Evolutionary conservation across 192 early-diverging fungal species (phyloP).

Genomic region (Irineochytrium annulatum): DNA sequence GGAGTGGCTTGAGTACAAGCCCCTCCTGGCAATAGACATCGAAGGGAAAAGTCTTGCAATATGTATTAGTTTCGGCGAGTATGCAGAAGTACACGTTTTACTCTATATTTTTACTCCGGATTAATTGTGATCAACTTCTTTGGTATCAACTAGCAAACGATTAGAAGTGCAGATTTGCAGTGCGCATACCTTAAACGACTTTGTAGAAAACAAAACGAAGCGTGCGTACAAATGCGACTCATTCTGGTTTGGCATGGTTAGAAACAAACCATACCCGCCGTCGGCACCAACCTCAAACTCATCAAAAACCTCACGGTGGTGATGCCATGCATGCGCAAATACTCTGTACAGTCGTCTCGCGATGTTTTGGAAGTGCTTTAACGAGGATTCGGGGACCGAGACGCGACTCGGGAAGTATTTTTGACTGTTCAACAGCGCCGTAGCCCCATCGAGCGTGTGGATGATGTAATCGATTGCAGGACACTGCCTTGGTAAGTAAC

Average conservation of each 20-base stretch:
- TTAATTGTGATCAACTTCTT: too few species aligned
- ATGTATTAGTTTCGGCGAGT: too few species aligned
- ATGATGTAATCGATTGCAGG: slow-evolving; percentile 88
- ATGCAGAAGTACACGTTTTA: too few species aligned
- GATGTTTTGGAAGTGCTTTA: slow-evolving; percentile 86
- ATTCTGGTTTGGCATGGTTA: too few species aligned
- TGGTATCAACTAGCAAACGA: too few species aligned
- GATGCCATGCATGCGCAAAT: slow-evolving; percentile 93
- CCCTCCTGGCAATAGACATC: too few species aligned
- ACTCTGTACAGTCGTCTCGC: slow-evolving; percentile 92
- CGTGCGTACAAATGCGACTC: slow-evolving; percentile 68
- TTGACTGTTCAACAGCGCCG: slow-evolving; percentile 68
- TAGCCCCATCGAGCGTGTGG: slow-evolving; percentile 90
- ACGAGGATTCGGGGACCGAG: slow-evolving; percentile 54
- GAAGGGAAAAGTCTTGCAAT: too few species aligned
- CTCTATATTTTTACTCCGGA: too few species aligned
- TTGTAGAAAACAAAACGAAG: slow-evolving; percentile 64
- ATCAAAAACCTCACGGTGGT: slow-evolving; percentile 86
- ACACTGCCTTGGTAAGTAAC: slow-evolving; percentile 48
- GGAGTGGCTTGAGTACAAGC: too few species aligned
- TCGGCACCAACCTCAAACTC: slow-evolving; percentile 68
- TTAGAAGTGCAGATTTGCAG: too few species aligned
- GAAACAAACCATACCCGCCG: too few species aligned
- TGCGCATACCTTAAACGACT: slow-evolving; percentile 47
- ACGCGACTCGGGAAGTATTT: slow-evolving; percentile 62